Evolutionary conservation across 139 green algal genomes (phyloP).

Genomic region (Tetraselmis chui): DNA sequence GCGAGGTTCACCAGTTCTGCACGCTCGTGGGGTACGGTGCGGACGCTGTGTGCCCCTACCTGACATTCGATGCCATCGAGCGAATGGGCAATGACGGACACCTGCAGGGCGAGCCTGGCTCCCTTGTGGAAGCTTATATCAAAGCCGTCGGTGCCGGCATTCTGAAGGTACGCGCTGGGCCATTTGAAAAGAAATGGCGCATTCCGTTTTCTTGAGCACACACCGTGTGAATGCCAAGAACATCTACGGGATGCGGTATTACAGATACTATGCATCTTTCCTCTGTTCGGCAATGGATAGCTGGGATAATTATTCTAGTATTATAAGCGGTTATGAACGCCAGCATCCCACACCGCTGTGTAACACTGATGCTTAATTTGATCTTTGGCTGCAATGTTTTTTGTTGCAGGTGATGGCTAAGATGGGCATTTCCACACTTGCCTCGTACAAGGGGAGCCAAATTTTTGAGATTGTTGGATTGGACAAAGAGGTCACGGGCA

Average conservation of each 20-base stretch:
- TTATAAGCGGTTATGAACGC: too few relatives aligned
- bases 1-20: conserved; percentile 90
- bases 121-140: conserved; percentile 72
- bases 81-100: conserved; percentile 42
- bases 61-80: conserved; percentile 70
- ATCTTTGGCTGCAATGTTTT: too few relatives aligned
- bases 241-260: too few relatives aligned
- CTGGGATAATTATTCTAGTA: too few relatives aligned
- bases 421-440: conserved; percentile 94
- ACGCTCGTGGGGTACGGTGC: conserved; percentile 85
- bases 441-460: conserved; percentile 94
- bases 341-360: too few relatives aligned
- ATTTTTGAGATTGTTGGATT: conserved; percentile 94
- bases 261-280: too few relatives aligned
- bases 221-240: too few relatives aligned
- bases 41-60: conserved; percentile 90
- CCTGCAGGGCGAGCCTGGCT: conserved; percentile 40
- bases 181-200: too few relatives aligned
- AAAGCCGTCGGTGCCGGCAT: conserved; percentile 56
- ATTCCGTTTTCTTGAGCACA: too few relatives aligned
- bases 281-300: too few relatives aligned
- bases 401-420: conserved; percentile 91
- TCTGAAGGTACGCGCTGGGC: too few relatives aligned
- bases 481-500: conserved; percentile 62
- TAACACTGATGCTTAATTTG: too few relatives aligned